Evolutionary conservation across 139 green algal species (phyloP).

Genomic region (Pseudopediastrum boryanum): DNA sequence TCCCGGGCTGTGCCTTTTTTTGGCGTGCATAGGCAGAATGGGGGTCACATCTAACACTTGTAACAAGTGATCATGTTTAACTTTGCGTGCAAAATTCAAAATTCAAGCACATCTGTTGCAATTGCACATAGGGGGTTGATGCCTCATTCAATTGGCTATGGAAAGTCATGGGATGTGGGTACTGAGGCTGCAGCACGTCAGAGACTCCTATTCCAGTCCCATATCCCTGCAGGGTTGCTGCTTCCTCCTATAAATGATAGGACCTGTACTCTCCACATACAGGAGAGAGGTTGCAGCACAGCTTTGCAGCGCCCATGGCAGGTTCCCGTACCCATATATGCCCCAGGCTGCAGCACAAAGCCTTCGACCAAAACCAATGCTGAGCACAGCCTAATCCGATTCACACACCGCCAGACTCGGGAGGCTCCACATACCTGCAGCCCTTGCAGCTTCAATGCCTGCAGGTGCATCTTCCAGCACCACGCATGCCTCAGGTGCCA

Average conservation of each 20-base stretch:
- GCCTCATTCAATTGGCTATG: too few relatives aligned
- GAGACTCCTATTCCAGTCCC: too few relatives aligned
- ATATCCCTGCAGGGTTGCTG: too few relatives aligned
- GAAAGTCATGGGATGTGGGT: too few relatives aligned
- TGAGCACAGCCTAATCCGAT: background rate
- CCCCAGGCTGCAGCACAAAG: background rate
- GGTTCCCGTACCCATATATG: background rate
- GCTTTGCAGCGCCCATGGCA: background rate
- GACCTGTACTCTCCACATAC: too few relatives aligned
- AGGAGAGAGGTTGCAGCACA: background rate
- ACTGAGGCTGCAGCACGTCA: too few relatives aligned
- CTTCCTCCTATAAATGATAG: too few relatives aligned
- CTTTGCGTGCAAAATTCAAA: too few relatives aligned
- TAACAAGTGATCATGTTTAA: background rate
- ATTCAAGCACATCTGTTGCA: too few relatives aligned
- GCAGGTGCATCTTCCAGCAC: constrained; percentile 78
- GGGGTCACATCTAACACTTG: background rate
- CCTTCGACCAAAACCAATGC: background rate
- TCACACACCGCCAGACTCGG: background rate
- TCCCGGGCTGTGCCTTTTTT: background rate
- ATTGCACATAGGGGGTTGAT: too few relatives aligned
- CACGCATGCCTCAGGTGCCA: constrained; percentile 59
- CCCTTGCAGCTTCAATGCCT: constrained; percentile 67
- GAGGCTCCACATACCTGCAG: constrained; percentile 48
- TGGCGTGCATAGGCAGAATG: background rate